phyloP scores from a whole-genome alignment of 371 early-diverging fungal genomes.

The Haplosporangium sp. region DNA sequence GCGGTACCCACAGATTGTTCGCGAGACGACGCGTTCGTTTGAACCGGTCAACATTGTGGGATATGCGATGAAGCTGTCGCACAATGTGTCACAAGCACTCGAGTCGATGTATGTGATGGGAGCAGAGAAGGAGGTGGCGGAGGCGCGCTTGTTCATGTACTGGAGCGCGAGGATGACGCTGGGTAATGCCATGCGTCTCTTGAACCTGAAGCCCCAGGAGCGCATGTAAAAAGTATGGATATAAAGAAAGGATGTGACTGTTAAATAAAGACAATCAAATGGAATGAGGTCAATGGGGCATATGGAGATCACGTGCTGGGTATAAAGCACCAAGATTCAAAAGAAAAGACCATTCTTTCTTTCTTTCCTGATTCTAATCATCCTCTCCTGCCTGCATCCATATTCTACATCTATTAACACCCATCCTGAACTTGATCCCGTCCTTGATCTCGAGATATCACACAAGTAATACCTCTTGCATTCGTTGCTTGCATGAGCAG shows the following conservation, averaged over 20 bases:
- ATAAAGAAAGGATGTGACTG: conserved; percentile 8
- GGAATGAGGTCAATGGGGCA: too few relatives aligned
- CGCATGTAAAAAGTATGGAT: conserved; percentile 77
- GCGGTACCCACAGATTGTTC: conserved; percentile 93
- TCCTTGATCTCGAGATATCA: too few relatives aligned
- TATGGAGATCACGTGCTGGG: too few relatives aligned
- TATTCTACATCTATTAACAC: too few relatives aligned
- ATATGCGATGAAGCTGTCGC: conserved; percentile 91
- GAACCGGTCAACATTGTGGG: conserved; percentile 97
- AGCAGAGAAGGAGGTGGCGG: conserved; percentile 82
- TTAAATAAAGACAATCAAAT: too few relatives aligned
- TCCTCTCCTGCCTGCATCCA: too few relatives aligned
- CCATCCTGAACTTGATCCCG: too few relatives aligned
- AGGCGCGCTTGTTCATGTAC: conserved; percentile 84
- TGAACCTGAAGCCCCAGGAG: conserved; percentile 88
- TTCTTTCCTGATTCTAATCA: too few relatives aligned
- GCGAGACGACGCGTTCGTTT: conserved; percentile 65
- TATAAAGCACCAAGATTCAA: too few relatives aligned
- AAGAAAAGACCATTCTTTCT: too few relatives aligned
- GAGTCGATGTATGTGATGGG: conserved; percentile 89
- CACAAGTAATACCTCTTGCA: too few relatives aligned
- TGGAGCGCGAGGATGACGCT: conserved; percentile 79
- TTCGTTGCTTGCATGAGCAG: too few relatives aligned
- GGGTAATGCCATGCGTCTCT: conserved; percentile 79
- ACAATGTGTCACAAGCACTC: conserved; percentile 86